Evolutionary conservation across 495 filamentous ascomycete genomes (phyloP).

Genomic region (Melanomma pulvis-pyrius): DNA sequence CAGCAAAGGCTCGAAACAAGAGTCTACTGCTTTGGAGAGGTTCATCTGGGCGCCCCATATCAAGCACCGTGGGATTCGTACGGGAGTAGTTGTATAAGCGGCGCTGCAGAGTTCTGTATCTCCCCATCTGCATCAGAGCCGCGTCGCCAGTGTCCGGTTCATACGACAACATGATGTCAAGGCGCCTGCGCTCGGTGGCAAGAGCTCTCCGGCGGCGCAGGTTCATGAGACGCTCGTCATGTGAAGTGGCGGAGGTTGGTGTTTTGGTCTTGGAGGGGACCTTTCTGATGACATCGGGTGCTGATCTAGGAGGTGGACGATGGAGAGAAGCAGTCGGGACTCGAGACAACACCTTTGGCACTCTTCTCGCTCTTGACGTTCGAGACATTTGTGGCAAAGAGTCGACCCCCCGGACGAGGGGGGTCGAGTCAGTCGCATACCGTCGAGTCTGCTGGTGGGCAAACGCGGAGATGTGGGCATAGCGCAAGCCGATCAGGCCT

Average conservation of each 20-base stretch:
- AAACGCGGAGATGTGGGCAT: not conserved
- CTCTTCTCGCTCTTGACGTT: not conserved
- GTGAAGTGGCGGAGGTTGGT: not conserved
- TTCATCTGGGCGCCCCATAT: not conserved
- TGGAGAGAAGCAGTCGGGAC: too few relatives aligned
- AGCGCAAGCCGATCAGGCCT: not conserved
- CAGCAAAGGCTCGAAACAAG: conserved; percentile 8
- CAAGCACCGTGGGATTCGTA: not conserved
- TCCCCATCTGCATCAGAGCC: not conserved
- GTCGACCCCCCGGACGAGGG: not conserved
- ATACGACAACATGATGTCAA: not conserved
- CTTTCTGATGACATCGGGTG: too few relatives aligned
- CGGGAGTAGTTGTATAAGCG: not conserved
- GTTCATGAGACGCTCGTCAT: not conserved
- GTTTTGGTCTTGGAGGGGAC: not conserved
- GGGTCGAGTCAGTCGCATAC: not conserved
- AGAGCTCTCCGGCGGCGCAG: conserved; percentile 5
- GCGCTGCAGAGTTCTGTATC: conserved; percentile 13
- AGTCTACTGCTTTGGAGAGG: not conserved
- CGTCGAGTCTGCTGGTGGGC: not conserved
- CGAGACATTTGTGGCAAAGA: not conserved
- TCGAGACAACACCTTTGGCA: not conserved
- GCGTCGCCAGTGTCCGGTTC: not conserved
- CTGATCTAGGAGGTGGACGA: too few relatives aligned
- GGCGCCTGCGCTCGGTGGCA: not conserved